These are phyloP conservation scores for Chlamydomonas sp. DNA, from an alignment of 139 green algal genomes.

Conservation along the genomic window DNA sequence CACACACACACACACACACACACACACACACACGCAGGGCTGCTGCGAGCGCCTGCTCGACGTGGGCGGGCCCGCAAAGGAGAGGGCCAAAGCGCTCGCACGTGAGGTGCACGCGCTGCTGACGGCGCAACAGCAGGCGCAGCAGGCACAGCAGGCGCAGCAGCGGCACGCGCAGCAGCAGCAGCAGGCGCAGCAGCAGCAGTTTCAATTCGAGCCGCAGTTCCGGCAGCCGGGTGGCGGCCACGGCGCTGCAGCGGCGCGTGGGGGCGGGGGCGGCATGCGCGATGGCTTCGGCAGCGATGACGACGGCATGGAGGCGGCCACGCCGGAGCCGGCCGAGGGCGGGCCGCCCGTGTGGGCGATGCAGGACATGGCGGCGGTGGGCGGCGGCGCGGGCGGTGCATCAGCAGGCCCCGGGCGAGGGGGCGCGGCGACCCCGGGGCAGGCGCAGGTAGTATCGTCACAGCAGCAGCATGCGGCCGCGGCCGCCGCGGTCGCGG, in stretches of 20 bases:
- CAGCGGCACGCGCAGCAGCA: not conserved
- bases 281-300: not conserved
- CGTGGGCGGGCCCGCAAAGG: conserved; percentile 64
- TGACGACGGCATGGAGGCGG: not conserved
- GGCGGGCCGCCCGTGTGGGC: not conserved
- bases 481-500: not conserved
- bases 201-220: not conserved
- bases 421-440: not conserved
- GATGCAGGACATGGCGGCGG: not conserved
- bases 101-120: conserved; percentile 41
- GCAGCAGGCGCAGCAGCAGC: not conserved
- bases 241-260: not conserved
- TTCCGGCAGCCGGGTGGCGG: not conserved
- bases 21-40: too few species aligned
- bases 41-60: conserved; percentile 78
- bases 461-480: not conserved
- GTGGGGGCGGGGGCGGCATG: not conserved
- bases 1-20: too few species aligned
- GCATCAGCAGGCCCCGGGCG: not conserved
- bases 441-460: not conserved
- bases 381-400: not conserved
- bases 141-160: conserved; percentile 4
- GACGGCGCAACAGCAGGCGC: not conserved
- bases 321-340: not conserved
- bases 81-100: conserved; percentile 76